A percentile compares a stretch with the other conserved stretches of the same genome.
phyloP scores from a whole-genome alignment of 495 filamentous ascomycete genomes.

The Penicillium ucsense region DNA sequence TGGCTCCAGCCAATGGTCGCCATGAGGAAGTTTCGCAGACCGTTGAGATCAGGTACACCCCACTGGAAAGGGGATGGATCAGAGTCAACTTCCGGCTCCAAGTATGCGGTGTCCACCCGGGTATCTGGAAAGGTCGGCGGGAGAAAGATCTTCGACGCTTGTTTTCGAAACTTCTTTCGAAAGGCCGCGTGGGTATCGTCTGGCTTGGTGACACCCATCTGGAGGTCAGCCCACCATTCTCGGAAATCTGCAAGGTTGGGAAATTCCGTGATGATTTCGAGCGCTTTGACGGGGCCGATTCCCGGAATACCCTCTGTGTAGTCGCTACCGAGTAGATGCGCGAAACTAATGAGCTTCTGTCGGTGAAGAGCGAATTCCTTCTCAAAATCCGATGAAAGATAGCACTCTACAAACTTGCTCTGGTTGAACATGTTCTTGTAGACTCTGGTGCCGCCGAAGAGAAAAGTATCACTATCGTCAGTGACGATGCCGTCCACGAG shows the following conservation, averaged over 20 bases:
- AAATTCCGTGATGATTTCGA: slow-evolving; percentile 93
- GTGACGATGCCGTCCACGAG: slow-evolving; percentile 98
- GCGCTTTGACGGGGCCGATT: slow-evolving; percentile 84
- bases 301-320: slow-evolving; percentile 89
- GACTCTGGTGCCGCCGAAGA: slow-evolving; percentile 90
- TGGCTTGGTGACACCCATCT: slow-evolving; percentile 39
- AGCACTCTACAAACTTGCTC: slow-evolving; percentile 95
- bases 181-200: slow-evolving; percentile 46
- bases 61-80: slow-evolving; percentile 77
- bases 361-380: slow-evolving; percentile 80
- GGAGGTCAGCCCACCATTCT: slow-evolving; percentile 79
- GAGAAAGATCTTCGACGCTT: slow-evolving; percentile 77
- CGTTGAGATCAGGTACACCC: slow-evolving; percentile 89
- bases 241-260: slow-evolving; percentile 55
- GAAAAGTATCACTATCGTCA: slow-evolving; percentile 92
- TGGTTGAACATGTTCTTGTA: slow-evolving; percentile 99
- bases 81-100: slow-evolving; percentile 73
- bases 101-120: slow-evolving; percentile 71
- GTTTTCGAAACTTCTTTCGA: slow-evolving; percentile 72
- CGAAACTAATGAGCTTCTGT: slow-evolving; percentile 72
- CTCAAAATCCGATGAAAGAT: slow-evolving; percentile 76
- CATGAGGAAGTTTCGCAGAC: slow-evolving; percentile 79
- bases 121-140: slow-evolving; percentile 66
- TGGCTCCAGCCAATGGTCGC: slow-evolving; percentile 84
- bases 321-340: slow-evolving; percentile 83